A percentile compares a stretch with the other conserved stretches of the same genome.
Conservation (phyloP, 2,329 filamentous ascomycete species). For the Microdochium bolleyi region DNA sequence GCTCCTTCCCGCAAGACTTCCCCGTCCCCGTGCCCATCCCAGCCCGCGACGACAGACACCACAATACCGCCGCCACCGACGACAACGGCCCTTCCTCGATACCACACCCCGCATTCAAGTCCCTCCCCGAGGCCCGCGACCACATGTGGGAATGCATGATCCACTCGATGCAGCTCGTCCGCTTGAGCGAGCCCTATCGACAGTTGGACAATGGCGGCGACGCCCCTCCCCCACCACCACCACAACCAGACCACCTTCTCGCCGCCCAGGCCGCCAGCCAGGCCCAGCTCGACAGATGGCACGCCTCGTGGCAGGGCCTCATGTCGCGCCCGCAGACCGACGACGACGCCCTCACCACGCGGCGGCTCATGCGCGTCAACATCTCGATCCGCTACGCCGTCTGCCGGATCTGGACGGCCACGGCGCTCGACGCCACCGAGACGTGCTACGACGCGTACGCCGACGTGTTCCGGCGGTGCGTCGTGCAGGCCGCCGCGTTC, state of each 20-base stretch:
- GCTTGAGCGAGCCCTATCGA: neutral
- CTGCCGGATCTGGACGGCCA: neutral
- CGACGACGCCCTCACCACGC: slow-evolving; percentile 3
- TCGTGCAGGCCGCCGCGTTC: neutral
- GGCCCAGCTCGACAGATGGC: slow-evolving; percentile 32
- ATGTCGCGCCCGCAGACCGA: slow-evolving; percentile 5
- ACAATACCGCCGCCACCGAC: no score
- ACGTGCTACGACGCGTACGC: neutral
- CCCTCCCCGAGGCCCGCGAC: neutral
- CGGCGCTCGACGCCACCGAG: neutral
- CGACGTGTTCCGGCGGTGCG: neutral
- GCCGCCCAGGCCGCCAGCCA: neutral
- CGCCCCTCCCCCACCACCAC: neutral
- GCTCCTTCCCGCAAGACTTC: neutral
- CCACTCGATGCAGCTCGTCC: neutral
- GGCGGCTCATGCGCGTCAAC: neutral
- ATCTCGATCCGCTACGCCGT: neutral
- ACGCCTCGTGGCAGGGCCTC: slow-evolving; percentile 24
- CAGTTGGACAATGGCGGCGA: slow-evolving; percentile 18
- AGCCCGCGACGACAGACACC: neutral
- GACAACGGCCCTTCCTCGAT: neutral
- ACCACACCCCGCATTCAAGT: neutral
- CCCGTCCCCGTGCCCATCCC: neutral
- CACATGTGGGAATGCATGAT: neutral
- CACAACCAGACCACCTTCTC: neutral